Evolutionary conservation across 768 basidiomycete species (phyloP), one percentile per base, ranked within the genome.

Genomic region (Tylopilus felleus): DNA sequence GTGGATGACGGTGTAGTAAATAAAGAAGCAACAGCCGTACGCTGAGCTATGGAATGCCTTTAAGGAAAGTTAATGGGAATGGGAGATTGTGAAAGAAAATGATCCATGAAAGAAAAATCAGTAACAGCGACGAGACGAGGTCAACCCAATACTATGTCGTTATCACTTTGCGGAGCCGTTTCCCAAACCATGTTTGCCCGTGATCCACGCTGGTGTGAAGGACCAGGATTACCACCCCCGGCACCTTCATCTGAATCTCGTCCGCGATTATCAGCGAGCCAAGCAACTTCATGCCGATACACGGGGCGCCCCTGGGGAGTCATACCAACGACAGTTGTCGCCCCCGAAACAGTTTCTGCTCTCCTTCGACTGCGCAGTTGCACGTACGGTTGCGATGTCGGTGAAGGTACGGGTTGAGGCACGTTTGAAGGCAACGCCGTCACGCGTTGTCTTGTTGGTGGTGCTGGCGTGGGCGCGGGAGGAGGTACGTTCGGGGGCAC

Each of bases 271-370:
- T 65, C 67, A 23, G 61, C 51, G 12, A 65, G 60, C 67, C 67
- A 68, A 2, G 60, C 25, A 19, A 68, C 60, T 25, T 68, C 66
- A 14, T 67, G 66, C 5, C 67, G 67, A 51, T 68, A 69, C 27
- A 69, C 60, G 1, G 61, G 58, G 28, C 67, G 63, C 5, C 67
- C 67, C 9, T 65, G 65, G 1, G 61, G 65, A 1, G 67, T 67
- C 65, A 64, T 56, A 43, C 59, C 67, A 36, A 65, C 44, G 8
- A 64, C 60, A 13, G 58, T 59, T 47, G 68, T 61, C 35, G 65
- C 66, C 3, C 69, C 69, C 5, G 69, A 71, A 8, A 70, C 68
- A 12, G 70, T 71, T 56, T 71, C 70, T 8, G 70, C 72, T 28
- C 70, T 53, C 48, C 70, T 62, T 28, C 70, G 72, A 48, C 53